Percentiles rank a stretch among this genome's conserved stretches.
phyloP scores from a whole-genome alignment of 495 filamentous ascomycete species.

The Talaromyces ruber region DNA sequence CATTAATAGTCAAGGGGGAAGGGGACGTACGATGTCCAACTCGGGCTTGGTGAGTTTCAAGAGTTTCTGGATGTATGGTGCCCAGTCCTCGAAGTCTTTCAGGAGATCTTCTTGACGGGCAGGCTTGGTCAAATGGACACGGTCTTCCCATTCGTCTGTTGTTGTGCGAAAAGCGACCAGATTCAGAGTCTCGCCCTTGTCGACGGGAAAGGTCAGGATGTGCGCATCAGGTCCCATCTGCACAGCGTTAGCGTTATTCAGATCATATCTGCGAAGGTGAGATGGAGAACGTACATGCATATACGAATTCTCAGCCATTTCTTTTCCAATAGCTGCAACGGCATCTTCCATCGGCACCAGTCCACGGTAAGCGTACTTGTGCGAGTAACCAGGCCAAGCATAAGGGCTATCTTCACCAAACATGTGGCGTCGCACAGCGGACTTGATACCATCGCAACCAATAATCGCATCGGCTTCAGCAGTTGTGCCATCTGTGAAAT shows the following conservation, averaged over 20 bases:
- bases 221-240: conserved; percentile 37
- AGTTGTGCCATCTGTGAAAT: conserved; percentile 14
- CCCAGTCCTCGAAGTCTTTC: conserved; percentile 28
- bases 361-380: conserved; percentile 43
- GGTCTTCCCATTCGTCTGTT: conserved; percentile 25
- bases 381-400: conserved; percentile 32
- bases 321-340: conserved; percentile 35
- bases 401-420: conserved; percentile 29
- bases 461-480: conserved; percentile 38
- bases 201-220: conserved; percentile 40
- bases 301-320: conserved; percentile 31
- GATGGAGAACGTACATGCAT: conserved; percentile 23
- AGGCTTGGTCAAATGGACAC: conserved; percentile 16
- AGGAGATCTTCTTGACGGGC: conserved; percentile 24
- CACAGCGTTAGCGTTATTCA: not conserved
- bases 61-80: conserved; percentile 17
- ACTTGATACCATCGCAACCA: conserved; percentile 55
- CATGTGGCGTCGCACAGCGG: conserved; percentile 31
- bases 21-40: conserved; percentile 14
- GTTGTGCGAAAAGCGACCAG: conserved; percentile 28
- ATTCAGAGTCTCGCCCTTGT: conserved; percentile 33
- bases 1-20: not conserved
- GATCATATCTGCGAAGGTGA: not conserved
- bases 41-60: conserved; percentile 15
- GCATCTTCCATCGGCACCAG: conserved; percentile 45